phyloP scores from a whole-genome alignment of 352 stramenopile genomes.

The Globisporangium heterothallicum region DNA sequence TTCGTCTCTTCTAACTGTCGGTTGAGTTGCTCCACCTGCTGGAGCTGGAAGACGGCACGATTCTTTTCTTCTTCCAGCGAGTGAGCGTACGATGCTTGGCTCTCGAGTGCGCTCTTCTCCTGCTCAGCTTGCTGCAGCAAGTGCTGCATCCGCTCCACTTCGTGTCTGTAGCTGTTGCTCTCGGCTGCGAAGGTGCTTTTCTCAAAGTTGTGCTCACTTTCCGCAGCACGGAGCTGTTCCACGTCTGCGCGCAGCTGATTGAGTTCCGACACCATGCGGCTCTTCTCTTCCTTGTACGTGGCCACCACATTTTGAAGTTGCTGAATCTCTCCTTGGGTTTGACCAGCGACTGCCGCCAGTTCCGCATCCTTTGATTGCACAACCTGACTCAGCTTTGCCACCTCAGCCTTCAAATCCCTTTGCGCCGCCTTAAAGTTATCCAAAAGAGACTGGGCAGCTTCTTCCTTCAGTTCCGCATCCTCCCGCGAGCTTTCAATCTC shows the following conservation, averaged over 20 bases:
- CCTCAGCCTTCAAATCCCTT: conserved; percentile 7
- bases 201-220: conserved; percentile 12
- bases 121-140: conserved; percentile 37
- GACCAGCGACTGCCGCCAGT: background rate
- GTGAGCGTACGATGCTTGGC: conserved; percentile 29
- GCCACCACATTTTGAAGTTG: background rate
- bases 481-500: conserved; percentile 29
- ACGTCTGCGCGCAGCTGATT: conserved; percentile 26
- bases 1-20: conserved; percentile 39
- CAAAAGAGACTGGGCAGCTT: conserved; percentile 8
- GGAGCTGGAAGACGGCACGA: conserved; percentile 30
- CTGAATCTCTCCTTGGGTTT: conserved; percentile 9
- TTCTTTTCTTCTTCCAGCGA: conserved; percentile 41
- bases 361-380: conserved; percentile 12
- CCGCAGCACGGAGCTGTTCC: conserved; percentile 16
- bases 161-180: conserved; percentile 24
- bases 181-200: conserved; percentile 18
- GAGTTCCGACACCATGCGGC: conserved; percentile 21
- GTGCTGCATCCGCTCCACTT: conserved; percentile 24
- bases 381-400: conserved; percentile 2
- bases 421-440: conserved; percentile 8
- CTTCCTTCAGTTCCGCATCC: conserved; percentile 10
- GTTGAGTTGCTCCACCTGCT: conserved; percentile 41
- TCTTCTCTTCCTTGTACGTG: conserved; percentile 25
- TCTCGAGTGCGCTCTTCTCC: conserved; percentile 31